phyloP scores from a whole-genome alignment of 495 filamentous ascomycete genomes.

The Sordaria brevicollis region DNA sequence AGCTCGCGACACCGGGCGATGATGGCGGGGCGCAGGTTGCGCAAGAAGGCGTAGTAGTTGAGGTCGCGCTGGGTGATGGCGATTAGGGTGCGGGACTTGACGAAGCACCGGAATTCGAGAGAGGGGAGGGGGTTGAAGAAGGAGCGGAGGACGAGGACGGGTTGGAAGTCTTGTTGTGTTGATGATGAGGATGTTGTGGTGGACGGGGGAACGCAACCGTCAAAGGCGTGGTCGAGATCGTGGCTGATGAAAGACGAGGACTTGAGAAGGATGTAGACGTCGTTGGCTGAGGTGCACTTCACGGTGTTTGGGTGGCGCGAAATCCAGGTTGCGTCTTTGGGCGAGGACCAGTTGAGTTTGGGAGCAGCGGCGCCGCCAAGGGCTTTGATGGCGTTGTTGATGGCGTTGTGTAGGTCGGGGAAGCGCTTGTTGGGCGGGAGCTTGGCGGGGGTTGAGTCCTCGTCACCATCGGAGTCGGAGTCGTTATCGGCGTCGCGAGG shows the following conservation, averaged over 20 bases:
- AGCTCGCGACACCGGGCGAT: conserved; percentile 53
- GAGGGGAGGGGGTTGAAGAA: conserved; percentile 80
- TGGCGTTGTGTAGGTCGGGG: conserved; percentile 60
- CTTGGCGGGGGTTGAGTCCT: conserved; percentile 17
- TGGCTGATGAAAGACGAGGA: conserved; percentile 88
- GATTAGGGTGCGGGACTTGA: conserved; percentile 64
- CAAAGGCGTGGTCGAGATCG: conserved; percentile 87
- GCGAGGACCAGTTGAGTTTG: conserved; percentile 95
- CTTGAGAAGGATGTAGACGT: conserved; percentile 89
- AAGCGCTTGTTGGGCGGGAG: conserved; percentile 37
- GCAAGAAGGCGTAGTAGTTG: conserved; percentile 80
- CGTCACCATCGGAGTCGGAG: conserved; percentile 26
- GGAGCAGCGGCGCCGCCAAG: conserved; percentile 76
- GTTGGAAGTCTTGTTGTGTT: conserved; percentile 21
- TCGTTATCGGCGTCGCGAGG: conserved; percentile 24
- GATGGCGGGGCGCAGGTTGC: conserved; percentile 51
- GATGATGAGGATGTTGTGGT: conserved; percentile 28
- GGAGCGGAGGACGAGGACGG: conserved; percentile 67
- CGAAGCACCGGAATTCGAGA: conserved; percentile 92
- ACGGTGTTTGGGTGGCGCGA: conserved; percentile 73
- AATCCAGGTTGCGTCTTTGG: conserved; percentile 97
- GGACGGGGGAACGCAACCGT: conserved; percentile 48
- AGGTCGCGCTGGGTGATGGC: conserved; percentile 83
- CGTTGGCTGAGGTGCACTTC: conserved; percentile 76
- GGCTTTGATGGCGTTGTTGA: conserved; percentile 65